Base-by-base conservation (phyloP, 176 grass and related monocot species). In the Poa pratensis region DNA sequence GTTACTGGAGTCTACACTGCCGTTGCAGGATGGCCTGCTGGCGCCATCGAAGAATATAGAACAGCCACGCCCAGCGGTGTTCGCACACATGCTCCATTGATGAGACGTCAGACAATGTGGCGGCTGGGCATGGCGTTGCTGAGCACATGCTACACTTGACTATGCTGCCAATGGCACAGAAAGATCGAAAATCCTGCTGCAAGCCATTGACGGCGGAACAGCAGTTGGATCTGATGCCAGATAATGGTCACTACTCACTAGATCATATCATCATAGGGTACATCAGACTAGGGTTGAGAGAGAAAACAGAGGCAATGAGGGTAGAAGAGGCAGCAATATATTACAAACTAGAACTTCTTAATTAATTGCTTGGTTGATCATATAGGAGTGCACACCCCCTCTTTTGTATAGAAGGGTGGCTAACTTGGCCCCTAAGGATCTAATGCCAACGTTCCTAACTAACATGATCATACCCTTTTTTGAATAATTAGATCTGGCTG, bases 231-330 rank as follows among this genome's bases (percentile, higher is more conserved):
- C 17, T 57, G 54, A 57, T 57, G 9, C 7, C 54, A 57, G 5
- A 57, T 57, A 57, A 57, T 57, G 19, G 59, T 62, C 59, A 27
- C 24, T 63, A 63, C 24, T 63, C 60, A 63, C 60, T 63, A 63
- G 60, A 37, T 28, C 42, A 43, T 43, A 43, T 43, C 42, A 43
- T 63, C 60, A 63, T 15, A 63, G 24, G 60, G 60, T 63, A 63
- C 60, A 63, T 63, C 24, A 63, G 24, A 11, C 60, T 63, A 27
- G 59, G 60, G 10, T 63, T 4, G 24, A 63, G 60, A 15, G 60
- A 27, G 11, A 62, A 62, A 62, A 62, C 2, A 4, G 59, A 63
- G 60, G 24, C 60, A 63, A 63, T 27, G 10, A 28, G 5, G 24
- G 60, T 28, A 28, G 24, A 63, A 63, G 60, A 63, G 60, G 24